Base-by-base conservation (phyloP, 257 asterid genomes). In the Plantago major region DNA sequence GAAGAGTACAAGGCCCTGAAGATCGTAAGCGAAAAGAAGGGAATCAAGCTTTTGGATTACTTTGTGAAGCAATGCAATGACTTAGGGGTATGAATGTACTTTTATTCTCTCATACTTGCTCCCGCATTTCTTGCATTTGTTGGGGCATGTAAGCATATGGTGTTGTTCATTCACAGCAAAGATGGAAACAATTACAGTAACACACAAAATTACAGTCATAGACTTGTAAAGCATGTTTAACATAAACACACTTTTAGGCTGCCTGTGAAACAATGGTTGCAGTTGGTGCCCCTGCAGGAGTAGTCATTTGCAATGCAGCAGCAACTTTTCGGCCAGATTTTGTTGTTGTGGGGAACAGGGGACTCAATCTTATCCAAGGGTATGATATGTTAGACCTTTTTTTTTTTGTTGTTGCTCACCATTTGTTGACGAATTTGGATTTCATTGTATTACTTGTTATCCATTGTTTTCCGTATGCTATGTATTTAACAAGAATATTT, bases 351-450 rank as follows among this genome's bases (percentile, higher is more conserved):
- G 97, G 97, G 58, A 76, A 84, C 82, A 77, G 97, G 73, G 95
- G 95, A 57, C 95, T 89, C 3, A 94, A 92, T 69, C 97, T 95
- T 64, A 87, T 87, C 77, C 95, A 82, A 78, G 82, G 75, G 97
- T 82, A 73, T 22, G 82, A 45, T n/a, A 10, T 17, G 11, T 40
- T 16, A 58, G n/a, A 15, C 52, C n/a, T 62, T 48, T 11, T 13
- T 11, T 16, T n/a, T 22, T 66, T 19, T 11, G 6, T 3, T 12
- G 44, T 45, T 42, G 28, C 37, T 10, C 13, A 5, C 8, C 11
- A 0, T 16, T 60, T 52, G 10, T n/a, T n/a, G n/a, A n/a, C n/a
- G n/a, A n/a, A n/a, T n/a, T n/a, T n/a, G 8, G 3, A 53, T 0
- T 47, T 55, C 60, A 18, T 28, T 3, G 14, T 38, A 22, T 38